Evolutionary conservation across 2,329 filamentous ascomycete genomes (phyloP).

Genomic region (Colletotrichum sp.): DNA sequence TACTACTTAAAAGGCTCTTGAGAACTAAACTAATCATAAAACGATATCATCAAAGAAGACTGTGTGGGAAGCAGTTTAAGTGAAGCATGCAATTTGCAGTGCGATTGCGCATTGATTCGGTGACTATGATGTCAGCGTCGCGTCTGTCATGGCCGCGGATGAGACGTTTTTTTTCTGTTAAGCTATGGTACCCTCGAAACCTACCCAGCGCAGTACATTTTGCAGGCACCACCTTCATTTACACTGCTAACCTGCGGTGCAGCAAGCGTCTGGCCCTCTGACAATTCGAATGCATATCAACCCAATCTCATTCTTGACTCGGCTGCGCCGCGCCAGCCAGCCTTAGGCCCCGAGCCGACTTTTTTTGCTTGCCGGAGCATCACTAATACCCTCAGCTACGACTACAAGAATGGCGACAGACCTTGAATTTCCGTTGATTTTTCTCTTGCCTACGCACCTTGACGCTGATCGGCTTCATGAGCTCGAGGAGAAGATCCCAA

Average conservation of each 20-base stretch:
- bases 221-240: neutral
- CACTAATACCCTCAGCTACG: neutral
- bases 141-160: neutral
- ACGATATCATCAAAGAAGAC: neutral
- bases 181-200: neutral
- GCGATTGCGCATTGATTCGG: neutral
- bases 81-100: neutral
- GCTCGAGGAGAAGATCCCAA: conserved; percentile 68
- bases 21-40: neutral
- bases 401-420: neutral
- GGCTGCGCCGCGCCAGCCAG: neutral
- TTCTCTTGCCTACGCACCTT: conserved; percentile 75
- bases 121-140: neutral
- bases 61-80: neutral
- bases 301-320: neutral
- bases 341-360: neutral
- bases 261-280: neutral
- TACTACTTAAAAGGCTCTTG: neutral
- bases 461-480: conserved; percentile 64
- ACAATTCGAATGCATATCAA: neutral
- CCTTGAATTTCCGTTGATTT: conserved; percentile 66
- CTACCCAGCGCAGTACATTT: neutral
- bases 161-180: neutral
- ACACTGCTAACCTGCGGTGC: neutral
- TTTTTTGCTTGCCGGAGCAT: neutral